Evolutionary conservation across 2,329 filamentous ascomycete genomes (phyloP).

Genomic region (Myotisia sp.): DNA sequence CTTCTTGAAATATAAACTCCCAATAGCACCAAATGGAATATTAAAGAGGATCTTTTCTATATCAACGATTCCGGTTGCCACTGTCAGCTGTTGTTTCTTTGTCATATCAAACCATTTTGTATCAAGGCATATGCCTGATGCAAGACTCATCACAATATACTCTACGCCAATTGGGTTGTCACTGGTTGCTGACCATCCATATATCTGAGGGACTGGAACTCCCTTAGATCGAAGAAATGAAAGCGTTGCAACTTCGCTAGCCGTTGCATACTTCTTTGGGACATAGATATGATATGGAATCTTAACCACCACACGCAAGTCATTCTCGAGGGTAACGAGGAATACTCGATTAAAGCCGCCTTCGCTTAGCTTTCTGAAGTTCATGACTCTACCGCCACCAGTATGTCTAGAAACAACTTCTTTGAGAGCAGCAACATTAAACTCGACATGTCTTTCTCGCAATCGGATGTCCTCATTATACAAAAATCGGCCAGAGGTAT

Average conservation of each 20-base stretch:
- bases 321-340: constrained; percentile 16
- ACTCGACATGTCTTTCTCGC: constrained; percentile 7
- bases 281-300: constrained; percentile 15
- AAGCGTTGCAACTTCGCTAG: constrained; percentile 17
- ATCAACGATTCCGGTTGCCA: constrained; percentile 14
- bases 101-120: constrained; percentile 14
- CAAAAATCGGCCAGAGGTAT: constrained; percentile 11
- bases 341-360: constrained; percentile 17
- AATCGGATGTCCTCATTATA: constrained; percentile 10
- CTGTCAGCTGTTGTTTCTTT: constrained; percentile 6
- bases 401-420: constrained; percentile 2
- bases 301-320: constrained; percentile 13
- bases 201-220: constrained; percentile 23
- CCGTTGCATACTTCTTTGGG: constrained; percentile 13
- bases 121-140: constrained; percentile 12
- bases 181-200: constrained; percentile 14
- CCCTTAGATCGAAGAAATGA: constrained; percentile 16
- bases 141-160: constrained; percentile 17
- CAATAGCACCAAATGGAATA: constrained; percentile 13
- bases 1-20: constrained; percentile 16
- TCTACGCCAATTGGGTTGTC: constrained; percentile 17
- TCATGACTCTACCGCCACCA: constrained; percentile 6
- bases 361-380: constrained; percentile 15
- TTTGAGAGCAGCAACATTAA: constrained; percentile 9
- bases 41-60: constrained; percentile 14